Percentiles rank a stretch among this genome's conserved stretches.
phyloP scores from a whole-genome alignment of 805 yeast genomes.

The Starmerella geochares region DNA sequence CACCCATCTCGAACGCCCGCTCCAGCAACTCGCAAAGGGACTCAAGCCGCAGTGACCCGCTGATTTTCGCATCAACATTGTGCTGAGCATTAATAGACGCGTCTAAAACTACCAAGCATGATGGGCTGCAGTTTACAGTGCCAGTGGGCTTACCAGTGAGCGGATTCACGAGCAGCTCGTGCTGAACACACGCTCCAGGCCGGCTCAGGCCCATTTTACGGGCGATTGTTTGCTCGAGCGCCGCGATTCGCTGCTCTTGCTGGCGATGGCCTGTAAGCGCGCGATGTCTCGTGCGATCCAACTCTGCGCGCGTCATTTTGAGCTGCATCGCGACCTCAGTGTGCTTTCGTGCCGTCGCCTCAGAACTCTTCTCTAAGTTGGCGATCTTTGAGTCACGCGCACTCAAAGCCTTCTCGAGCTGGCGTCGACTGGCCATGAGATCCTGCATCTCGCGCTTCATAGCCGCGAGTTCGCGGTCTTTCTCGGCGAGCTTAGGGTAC shows the following conservation, averaged over 20 bases:
- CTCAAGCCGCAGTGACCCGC: background rate
- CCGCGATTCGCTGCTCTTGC: background rate
- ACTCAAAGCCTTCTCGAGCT: background rate
- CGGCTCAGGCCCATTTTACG: background rate
- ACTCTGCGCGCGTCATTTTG: background rate
- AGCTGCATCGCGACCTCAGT: background rate
- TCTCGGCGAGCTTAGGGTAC: background rate
- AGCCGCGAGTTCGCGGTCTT: background rate
- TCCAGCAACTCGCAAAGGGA: slow-evolving; percentile 1
- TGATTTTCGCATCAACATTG: background rate
- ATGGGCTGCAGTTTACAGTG: background rate
- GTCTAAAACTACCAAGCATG: background rate
- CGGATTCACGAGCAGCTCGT: background rate
- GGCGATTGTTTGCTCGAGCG: background rate
- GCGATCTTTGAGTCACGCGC: background rate
- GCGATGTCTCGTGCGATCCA: background rate
- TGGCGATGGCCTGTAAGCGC: slow-evolving; percentile 1
- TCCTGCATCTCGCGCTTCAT: background rate
- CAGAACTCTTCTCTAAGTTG: background rate
- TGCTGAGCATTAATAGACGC: background rate
- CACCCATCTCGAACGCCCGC: background rate
- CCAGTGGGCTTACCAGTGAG: background rate
- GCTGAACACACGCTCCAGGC: background rate
- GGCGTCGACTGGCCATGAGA: background rate
- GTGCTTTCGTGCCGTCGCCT: background rate